A percentile compares a stretch with the other conserved stretches of the same genome.
Conservation (phyloP, 2,329 filamentous ascomycete species). For the Trichoderma breve region DNA sequence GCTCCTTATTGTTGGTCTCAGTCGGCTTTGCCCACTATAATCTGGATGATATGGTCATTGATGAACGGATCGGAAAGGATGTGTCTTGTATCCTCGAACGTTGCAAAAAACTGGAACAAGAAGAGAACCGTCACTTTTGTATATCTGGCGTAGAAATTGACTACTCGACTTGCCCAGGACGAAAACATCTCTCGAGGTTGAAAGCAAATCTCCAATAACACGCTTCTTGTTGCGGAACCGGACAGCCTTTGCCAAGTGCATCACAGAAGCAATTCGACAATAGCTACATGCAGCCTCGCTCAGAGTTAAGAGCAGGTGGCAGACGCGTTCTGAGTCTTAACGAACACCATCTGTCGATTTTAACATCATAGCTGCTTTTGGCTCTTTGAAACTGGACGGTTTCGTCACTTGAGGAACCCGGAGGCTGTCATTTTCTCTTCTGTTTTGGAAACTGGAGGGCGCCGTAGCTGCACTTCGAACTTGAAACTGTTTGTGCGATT, state of each 20-base stretch:
- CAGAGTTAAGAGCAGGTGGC: not conserved
- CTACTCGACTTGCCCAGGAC: not conserved
- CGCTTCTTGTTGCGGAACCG: not conserved
- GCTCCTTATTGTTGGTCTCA: not conserved
- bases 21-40: not conserved
- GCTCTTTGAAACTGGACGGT: not conserved
- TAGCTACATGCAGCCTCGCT: not conserved
- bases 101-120: not conserved
- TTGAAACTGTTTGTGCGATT: not conserved
- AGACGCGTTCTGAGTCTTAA: not conserved
- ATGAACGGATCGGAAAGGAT: not conserved
- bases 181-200: not conserved
- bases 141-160: not conserved
- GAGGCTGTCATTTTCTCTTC: not conserved
- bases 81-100: not conserved
- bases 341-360: not conserved
- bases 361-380: not conserved
- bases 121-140: not conserved
- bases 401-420: not conserved
- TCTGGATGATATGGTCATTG: not conserved
- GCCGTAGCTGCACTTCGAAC: not conserved
- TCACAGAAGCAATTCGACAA: not conserved
- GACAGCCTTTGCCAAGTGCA: not conserved
- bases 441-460: not conserved
- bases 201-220: not conserved